Evolutionary conservation across 495 filamentous ascomycete genomes (phyloP).

Genomic region (Talaromyces liani): DNA sequence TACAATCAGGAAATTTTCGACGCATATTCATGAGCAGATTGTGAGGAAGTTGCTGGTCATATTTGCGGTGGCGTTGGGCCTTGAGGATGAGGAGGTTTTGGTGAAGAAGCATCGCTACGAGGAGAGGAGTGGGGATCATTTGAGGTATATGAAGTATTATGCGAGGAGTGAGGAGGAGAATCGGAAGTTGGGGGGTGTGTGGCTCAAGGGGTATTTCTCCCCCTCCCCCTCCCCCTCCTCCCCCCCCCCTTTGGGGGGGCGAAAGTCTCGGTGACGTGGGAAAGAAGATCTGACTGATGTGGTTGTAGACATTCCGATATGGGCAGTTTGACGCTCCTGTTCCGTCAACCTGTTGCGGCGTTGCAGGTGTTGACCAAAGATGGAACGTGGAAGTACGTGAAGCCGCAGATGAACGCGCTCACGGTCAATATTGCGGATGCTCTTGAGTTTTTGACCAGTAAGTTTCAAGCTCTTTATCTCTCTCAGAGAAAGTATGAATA

Average conservation of each 20-base stretch:
- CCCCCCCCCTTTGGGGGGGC: too few relatives aligned
- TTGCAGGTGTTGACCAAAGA: constrained; percentile 34
- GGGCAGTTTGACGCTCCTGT: constrained; percentile 45
- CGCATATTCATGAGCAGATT: constrained; percentile 41
- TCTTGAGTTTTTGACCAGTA: constrained; percentile 38
- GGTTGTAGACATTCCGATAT: constrained; percentile 40
- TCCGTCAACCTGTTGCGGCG: constrained; percentile 48
- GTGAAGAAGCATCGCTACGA: constrained; percentile 42
- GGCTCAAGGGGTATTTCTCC: constrained; percentile 25
- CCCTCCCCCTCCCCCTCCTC: too few relatives aligned
- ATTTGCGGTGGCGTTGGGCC: constrained; percentile 43
- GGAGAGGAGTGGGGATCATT: constrained; percentile 33
- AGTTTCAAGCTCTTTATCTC: constrained; percentile 29
- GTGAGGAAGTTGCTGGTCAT: constrained; percentile 37
- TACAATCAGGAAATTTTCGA: constrained; percentile 40
- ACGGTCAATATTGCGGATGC: constrained; percentile 47
- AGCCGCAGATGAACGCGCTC: constrained; percentile 39
- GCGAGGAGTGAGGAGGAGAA: constrained; percentile 38
- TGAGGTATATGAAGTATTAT: constrained; percentile 51
- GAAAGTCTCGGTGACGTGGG: background rate
- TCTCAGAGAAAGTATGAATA: constrained; percentile 24
- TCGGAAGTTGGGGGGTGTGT: constrained; percentile 29
- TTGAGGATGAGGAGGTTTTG: constrained; percentile 42
- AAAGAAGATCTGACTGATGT: background rate
- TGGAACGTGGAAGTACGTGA: constrained; percentile 31